Base-by-base conservation (phyloP, 495 filamentous ascomycete species). In the Xylaria scruposa region DNA sequence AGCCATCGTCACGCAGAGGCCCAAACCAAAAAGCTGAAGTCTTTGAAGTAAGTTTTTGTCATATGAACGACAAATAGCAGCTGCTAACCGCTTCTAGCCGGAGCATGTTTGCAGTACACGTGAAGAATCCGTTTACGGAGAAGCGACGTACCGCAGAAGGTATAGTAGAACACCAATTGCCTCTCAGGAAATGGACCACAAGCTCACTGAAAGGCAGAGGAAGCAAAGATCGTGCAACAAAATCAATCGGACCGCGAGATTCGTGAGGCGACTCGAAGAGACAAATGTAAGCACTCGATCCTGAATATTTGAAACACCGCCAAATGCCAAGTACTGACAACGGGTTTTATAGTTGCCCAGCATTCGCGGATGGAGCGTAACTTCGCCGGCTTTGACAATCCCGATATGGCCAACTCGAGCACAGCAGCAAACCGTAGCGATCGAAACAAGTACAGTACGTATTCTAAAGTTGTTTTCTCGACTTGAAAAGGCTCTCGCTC, bases 81-180 rank as follows among this genome's bases (percentile, higher is more conserved):
- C 49, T 51, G 21, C 44, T 68, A 31, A 68, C 56, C 13, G 7
- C 31, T 15, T 82, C 91, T 9, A 97, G 95, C 76, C 86, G 90
- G 73, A 91, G 88, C 81, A 95, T 97, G 94, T 95, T 96, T 72
- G 91, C 91, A 2, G 85, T 93, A 24, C 91, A 93, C 71, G 88
- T 94, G 17, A 85, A 83, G 21, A 95, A 94, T 73, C 92, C 92
- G 0, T 92, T 94, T 73, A 93, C 90, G 3, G 84, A 83, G 47
- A 83, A 85, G 24, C 83, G 83, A 60, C 86, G 90, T 26, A 85
- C 83, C 4, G 83, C 85, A 26, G 88, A 88, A 49, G 85, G 87
- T 71, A 51, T 15, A 40, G 26, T 56, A 10, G 10, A 71, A 54
- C 38, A 46, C 33, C 42, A 24, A 4, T 19, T 56, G 19, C 36